Base-by-base conservation (phyloP, 2,329 filamentous ascomycete species). In the Trichoderma aggressivum region DNA sequence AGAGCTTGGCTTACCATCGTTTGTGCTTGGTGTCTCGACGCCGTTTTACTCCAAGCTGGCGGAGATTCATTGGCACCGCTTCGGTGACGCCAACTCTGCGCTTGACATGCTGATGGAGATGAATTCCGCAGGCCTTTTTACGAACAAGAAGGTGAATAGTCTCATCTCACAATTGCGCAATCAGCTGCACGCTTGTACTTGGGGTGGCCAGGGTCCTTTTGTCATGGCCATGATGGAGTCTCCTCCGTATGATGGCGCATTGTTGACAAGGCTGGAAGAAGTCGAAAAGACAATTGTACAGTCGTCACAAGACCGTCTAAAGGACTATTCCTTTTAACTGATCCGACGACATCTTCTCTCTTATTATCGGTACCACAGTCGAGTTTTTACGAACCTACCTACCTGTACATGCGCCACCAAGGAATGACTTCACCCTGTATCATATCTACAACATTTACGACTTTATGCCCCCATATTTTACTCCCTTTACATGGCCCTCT, bases 1-100 rank as follows among this genome's bases (percentile, higher is more conserved):
- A 77, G 84, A 86, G 58, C 84, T 93, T 0, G 92, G 92, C 2
- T 85, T 91, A 1, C 86, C 88, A 1, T 91, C 91, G 0, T 93
- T 91, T 76, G 89, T 93, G 7, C 85, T 95, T 0, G 92, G 91
- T 61, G 90, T 88, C 7, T 90, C 89, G 21, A 91, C 91, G 0
- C 82, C 86, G 0, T 87, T 94, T 55, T 94, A 92, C 82, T 90
- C 91, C 77, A 84, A 88, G 62, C 84, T 94, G 39, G 84, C 93
- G 28, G 80, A 83, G 16, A 85, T 90, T 26, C 83, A 89, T 70
- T 93, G 90, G 88, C 79, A 82, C 39, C 86, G 88, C 12, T 87
- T 88, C 73, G 85, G 88, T 26, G 88, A 93, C 75, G 82, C 88
- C 2, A 74, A 77, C 4, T 83, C 84, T 1, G 86, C 91, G 28